Percentiles rank a stretch among this genome's conserved stretches.
Evolutionary conservation across 495 filamentous ascomycete species (phyloP).

Genomic region (Xylaria nigripes): DNA sequence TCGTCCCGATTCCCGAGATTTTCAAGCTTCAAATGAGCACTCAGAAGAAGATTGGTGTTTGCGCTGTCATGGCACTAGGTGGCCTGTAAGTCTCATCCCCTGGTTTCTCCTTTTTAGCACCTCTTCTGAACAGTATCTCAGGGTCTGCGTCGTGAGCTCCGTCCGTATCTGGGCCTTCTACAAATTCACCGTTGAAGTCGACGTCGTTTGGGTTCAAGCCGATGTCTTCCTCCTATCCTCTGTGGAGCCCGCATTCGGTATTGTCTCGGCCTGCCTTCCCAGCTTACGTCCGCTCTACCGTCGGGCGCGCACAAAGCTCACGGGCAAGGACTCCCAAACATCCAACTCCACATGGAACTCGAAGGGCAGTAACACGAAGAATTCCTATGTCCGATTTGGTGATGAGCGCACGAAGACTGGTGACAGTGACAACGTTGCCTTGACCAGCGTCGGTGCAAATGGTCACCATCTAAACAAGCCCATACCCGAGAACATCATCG

Average conservation of each 20-base stretch:
- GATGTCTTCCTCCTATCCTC: conserved; percentile 38
- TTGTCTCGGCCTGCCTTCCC: conserved; percentile 37
- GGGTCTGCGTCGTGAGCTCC: conserved; percentile 34
- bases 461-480: conserved; percentile 7
- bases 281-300: conserved; percentile 32
- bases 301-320: conserved; percentile 12
- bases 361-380: conserved; percentile 10
- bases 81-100: conserved; percentile 25
- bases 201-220: conserved; percentile 34
- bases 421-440: conserved; percentile 10
- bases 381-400: conserved; percentile 16
- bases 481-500: conserved; percentile 13
- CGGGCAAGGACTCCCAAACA: conserved; percentile 5
- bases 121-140: conserved; percentile 5
- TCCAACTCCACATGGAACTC: conserved; percentile 15
- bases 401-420: conserved; percentile 7
- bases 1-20: conserved; percentile 35
- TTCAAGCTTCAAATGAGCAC: conserved; percentile 27
- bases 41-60: conserved; percentile 33
- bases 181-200: conserved; percentile 25
- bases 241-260: conserved; percentile 35
- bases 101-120: not conserved
- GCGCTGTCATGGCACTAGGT: conserved; percentile 35
- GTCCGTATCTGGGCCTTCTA: conserved; percentile 34
- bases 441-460: conserved; percentile 15